Evolutionary conservation across 345 rosid genomes (phyloP).

Genomic region (Ricinus communis): DNA sequence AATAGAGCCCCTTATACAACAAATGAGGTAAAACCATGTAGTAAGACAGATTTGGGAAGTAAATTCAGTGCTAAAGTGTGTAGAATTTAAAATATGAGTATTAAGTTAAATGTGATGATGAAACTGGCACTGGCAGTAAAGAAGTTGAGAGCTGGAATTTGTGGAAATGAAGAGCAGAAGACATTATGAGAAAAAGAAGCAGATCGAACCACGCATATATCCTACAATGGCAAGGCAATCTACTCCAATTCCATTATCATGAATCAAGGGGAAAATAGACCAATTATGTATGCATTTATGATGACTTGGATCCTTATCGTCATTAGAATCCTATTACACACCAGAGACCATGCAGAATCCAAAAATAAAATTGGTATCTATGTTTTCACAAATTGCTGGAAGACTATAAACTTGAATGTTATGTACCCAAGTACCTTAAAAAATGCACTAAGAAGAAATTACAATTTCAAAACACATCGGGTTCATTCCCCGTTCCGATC

Average conservation of each 20-base stretch:
- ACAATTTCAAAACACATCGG: background rate
- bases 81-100: background rate
- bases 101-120: background rate
- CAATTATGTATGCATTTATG: background rate
- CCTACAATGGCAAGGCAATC: background rate
- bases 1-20: background rate
- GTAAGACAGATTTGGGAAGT: background rate
- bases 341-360: too few species aligned
- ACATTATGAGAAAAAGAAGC: background rate
- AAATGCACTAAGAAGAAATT: background rate
- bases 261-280: background rate
- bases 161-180: background rate
- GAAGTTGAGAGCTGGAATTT: background rate
- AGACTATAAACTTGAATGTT: too few species aligned
- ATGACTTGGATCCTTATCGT: background rate
- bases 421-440: background rate
- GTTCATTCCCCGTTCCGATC: too few species aligned
- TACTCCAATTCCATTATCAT: background rate
- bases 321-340: background rate
- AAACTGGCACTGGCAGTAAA: background rate
- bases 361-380: too few species aligned
- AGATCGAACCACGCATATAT: background rate
- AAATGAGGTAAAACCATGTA: background rate
- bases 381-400: background rate
- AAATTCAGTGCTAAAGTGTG: background rate